Percentiles rank a stretch among this genome's conserved stretches.
These are phyloP conservation scores for Tolypocladium sp. DNA, from an alignment of 2,329 filamentous ascomycete species.

Conservation along the genomic window DNA sequence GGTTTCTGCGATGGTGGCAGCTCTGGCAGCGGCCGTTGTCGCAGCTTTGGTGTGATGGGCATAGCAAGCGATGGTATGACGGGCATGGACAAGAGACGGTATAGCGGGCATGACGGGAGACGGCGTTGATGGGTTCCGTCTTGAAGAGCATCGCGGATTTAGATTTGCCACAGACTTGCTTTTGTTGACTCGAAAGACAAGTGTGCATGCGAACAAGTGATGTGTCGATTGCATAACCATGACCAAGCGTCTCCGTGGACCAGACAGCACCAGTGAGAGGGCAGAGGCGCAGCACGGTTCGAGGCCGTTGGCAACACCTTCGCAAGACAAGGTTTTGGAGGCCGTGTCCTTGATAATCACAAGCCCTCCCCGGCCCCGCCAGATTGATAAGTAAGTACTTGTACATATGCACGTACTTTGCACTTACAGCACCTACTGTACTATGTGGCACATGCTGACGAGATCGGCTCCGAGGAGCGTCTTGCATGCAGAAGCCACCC, in stretches of 20 bases:
- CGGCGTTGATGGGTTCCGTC: not conserved
- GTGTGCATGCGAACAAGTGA: not conserved
- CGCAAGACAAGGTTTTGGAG: not conserved
- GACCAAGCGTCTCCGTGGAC: not conserved
- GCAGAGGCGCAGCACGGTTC: not conserved
- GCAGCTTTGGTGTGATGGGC: slow-evolving; percentile 11
- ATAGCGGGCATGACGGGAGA: not conserved
- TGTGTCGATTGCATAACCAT: slow-evolving; percentile 1
- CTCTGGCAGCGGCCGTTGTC: slow-evolving; percentile 10
- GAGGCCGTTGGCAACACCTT: not conserved
- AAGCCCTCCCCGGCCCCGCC: not conserved
- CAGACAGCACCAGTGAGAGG: not conserved
- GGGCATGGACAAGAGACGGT: not conserved
- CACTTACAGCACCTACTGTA: not conserved
- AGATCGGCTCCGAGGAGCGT: not conserved
- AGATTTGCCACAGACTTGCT: not conserved
- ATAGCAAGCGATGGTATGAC: not conserved
- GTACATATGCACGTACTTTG: not conserved
- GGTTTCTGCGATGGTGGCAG: slow-evolving; percentile 9
- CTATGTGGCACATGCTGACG: not conserved
- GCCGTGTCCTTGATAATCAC: not conserved
- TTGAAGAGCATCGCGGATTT: not conserved
- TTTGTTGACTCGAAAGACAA: not conserved
- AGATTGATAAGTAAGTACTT: not conserved
- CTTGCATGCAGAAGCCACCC: not conserved